Conservation (phyloP, 495 filamentous ascomycete genomes). For the Annulohypoxylon moriforme region DNA sequence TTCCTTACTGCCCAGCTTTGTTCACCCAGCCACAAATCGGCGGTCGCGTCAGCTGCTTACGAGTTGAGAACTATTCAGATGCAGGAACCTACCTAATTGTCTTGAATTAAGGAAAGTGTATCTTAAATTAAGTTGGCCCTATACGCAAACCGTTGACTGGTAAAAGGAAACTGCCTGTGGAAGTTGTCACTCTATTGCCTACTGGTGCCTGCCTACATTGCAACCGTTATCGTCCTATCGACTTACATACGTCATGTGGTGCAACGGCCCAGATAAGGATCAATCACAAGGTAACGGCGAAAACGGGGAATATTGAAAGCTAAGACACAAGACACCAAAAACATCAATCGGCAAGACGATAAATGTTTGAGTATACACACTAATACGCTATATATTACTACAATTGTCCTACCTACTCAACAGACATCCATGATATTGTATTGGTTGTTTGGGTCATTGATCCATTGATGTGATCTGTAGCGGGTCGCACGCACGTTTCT, state of each 20-base stretch:
- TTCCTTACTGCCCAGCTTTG: not conserved
- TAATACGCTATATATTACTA: constrained; percentile 6
- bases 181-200: too few relatives aligned
- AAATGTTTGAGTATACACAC: constrained; percentile 12
- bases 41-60: constrained; percentile 10
- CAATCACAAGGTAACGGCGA: constrained; percentile 11
- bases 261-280: constrained; percentile 28
- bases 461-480: constrained; percentile 6
- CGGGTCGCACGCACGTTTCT: not conserved
- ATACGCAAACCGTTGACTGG: not conserved
- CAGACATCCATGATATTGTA: constrained; percentile 12
- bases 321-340: not conserved
- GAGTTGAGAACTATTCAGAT: not conserved
- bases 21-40: constrained; percentile 22
- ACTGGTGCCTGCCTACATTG: not conserved
- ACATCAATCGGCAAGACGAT: constrained; percentile 4
- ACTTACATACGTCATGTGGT: constrained; percentile 34
- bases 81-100: not conserved
- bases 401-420: not conserved
- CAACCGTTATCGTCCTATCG: constrained; percentile 1
- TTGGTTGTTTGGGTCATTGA: not conserved
- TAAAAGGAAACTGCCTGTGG: too few relatives aligned
- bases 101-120: not conserved
- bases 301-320: constrained; percentile 7
- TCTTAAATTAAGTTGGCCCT: not conserved